phyloP scores from a whole-genome alignment of 2,329 filamentous ascomycete genomes.

The Alternaria burnsii region DNA sequence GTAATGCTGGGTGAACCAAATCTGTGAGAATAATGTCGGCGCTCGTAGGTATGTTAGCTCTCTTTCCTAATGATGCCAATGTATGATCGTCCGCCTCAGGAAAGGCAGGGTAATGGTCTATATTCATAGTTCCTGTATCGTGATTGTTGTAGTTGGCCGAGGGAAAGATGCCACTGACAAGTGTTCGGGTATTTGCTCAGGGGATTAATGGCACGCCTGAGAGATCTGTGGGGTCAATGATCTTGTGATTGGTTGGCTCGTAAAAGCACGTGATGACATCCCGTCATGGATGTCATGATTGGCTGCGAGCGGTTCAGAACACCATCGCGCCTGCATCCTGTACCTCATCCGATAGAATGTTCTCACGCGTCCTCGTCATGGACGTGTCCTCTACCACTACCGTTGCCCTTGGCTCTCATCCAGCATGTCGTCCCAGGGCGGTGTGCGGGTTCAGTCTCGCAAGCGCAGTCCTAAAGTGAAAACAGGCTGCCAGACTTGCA shows the following conservation, averaged over 20 bases:
- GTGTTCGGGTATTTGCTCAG: no score
- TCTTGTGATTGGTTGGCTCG: slow-evolving; percentile 19
- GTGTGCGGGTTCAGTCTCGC: slow-evolving; percentile 5
- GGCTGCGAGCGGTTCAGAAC: not conserved
- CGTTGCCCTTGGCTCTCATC: not conserved
- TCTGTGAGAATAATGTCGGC: no score
- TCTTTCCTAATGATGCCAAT: not conserved
- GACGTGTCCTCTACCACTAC: not conserved
- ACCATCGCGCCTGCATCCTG: not conserved
- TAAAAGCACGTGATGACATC: slow-evolving; percentile 19
- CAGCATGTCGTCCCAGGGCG: slow-evolving; percentile 9
- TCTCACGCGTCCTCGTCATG: not conserved
- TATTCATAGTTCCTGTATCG: not conserved
- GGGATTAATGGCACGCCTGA: not conserved
- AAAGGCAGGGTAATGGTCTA: not conserved
- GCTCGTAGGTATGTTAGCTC: not conserved
- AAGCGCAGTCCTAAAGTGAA: slow-evolving; percentile 31
- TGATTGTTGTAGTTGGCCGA: no score
- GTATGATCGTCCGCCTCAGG: not conserved
- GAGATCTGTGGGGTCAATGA: not conserved
- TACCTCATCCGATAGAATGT: not conserved
- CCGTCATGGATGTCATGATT: not conserved
- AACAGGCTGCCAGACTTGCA: slow-evolving; percentile 39
- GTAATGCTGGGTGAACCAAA: not conserved
- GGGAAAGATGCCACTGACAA: no score